phyloP scores from a whole-genome alignment of 495 filamentous ascomycete species.

The Aspergillus ostianus region DNA sequence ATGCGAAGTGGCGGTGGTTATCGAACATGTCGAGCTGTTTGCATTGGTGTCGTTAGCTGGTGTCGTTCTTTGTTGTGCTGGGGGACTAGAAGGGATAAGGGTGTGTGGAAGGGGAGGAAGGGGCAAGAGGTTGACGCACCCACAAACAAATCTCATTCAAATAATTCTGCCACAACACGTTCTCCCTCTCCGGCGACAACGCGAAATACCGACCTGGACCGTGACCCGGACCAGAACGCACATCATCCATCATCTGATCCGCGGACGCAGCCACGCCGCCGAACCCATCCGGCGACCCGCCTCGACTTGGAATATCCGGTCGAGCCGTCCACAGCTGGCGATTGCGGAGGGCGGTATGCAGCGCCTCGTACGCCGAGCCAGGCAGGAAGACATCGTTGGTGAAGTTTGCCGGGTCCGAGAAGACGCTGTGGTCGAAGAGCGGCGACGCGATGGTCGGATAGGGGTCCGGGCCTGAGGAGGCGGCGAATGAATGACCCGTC shows the following conservation, averaged over 20 bases:
- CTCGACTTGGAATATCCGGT: slow-evolving; percentile 26
- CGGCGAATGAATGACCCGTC: slow-evolving; percentile 1
- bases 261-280: not conserved
- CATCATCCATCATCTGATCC: not conserved
- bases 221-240: not conserved
- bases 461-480: slow-evolving; percentile 11
- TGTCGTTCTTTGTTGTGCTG: too few species aligned
- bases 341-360: slow-evolving; percentile 34
- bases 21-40: slow-evolving; percentile 49
- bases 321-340: slow-evolving; percentile 35
- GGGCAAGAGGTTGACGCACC: slow-evolving; percentile 15
- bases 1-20: slow-evolving; percentile 41
- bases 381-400: slow-evolving; percentile 34
- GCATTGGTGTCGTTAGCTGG: not conserved
- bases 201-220: slow-evolving; percentile 22
- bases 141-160: slow-evolving; percentile 43
- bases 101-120: not conserved
- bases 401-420: slow-evolving; percentile 27
- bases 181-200: slow-evolving; percentile 29
- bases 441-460: slow-evolving; percentile 26
- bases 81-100: not conserved
- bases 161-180: slow-evolving; percentile 42
- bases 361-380: slow-evolving; percentile 34
- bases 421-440: slow-evolving; percentile 25
- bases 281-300: slow-evolving; percentile 18